Percentiles rank a stretch among this genome's conserved stretches.
Evolutionary conservation across 345 rosid species (phyloP).

Genomic region (Orychophragmus violaceus): DNA sequence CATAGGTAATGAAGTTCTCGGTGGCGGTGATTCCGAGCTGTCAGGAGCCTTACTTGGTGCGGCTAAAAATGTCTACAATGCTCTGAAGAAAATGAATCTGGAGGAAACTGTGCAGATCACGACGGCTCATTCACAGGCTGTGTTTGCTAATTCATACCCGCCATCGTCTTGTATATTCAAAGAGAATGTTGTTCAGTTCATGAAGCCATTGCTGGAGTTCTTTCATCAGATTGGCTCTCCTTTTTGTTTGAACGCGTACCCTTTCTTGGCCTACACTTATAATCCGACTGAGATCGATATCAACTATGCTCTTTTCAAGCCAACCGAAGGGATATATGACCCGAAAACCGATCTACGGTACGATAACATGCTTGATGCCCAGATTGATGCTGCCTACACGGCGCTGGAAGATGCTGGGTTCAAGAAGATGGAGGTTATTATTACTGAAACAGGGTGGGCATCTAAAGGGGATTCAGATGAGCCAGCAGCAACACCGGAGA

Average conservation of each 20-base stretch:
- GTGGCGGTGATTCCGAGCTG: conserved; percentile 49
- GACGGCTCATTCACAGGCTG: conserved; percentile 91
- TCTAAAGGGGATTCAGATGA: conserved; percentile 78
- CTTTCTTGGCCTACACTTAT: conserved; percentile 74
- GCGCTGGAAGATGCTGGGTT: conserved; percentile 82
- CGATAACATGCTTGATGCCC: conserved; percentile 99
- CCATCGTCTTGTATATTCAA: conserved; percentile 84
- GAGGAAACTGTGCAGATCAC: conserved; percentile 68
- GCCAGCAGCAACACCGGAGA: conserved; percentile 71
- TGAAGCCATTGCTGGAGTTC: conserved; percentile 86
- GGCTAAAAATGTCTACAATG: conserved; percentile 62
- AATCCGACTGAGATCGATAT: conserved; percentile 75
- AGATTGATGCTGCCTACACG: conserved; percentile 90
- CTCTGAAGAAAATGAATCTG: conserved; percentile 50
- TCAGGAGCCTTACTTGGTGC: conserved; percentile 73
- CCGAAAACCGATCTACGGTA: conserved; percentile 60
- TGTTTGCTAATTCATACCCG: conserved; percentile 75
- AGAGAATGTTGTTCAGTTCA: conserved; percentile 57
- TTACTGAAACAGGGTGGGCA: conserved; percentile 98
- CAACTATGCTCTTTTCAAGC: conserved; percentile 86
- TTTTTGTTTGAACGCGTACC: conserved; percentile 94
- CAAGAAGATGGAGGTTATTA: conserved; percentile 77
- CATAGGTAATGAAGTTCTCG: conserved; percentile 87
- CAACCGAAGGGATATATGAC: conserved; percentile 66
- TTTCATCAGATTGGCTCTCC: conserved; percentile 76